A percentile compares a stretch with the other conserved stretches of the same genome.
Evolutionary conservation across 2,329 filamentous ascomycete genomes (phyloP).

Genomic region (Pseudogymnoascus sp.): DNA sequence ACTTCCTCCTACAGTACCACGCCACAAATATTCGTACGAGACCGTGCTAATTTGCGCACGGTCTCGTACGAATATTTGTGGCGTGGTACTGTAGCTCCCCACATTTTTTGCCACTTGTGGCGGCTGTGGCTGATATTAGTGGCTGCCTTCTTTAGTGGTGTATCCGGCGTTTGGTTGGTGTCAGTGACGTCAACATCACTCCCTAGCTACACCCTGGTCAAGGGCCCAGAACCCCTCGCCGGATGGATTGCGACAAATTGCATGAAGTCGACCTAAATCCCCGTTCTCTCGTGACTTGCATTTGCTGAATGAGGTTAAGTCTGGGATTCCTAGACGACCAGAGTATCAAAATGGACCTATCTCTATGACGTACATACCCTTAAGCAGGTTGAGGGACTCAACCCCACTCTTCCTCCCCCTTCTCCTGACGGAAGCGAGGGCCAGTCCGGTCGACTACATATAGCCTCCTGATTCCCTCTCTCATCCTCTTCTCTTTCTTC

Average conservation of each 20-base stretch:
- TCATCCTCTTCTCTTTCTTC: slow-evolving; percentile 9
- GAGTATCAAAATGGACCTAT: neutral
- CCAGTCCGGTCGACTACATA: slow-evolving; percentile 7
- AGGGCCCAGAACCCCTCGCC: neutral
- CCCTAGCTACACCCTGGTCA: neutral
- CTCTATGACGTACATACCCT: neutral
- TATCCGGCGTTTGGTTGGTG: neutral
- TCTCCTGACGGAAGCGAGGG: slow-evolving; percentile 2
- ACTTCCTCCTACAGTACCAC: neutral
- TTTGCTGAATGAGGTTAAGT: neutral
- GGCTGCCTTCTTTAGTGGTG: neutral
- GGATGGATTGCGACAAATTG: neutral
- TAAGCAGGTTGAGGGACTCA: neutral
- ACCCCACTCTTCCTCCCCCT: neutral
- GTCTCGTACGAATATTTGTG: too few relatives aligned
- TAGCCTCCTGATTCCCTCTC: slow-evolving; percentile 11
- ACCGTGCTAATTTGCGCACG: too few relatives aligned
- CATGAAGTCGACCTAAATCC: neutral
- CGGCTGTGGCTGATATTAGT: neutral
- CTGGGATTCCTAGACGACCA: neutral
- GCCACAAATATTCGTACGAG: too few relatives aligned
- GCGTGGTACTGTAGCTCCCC: too few relatives aligned
- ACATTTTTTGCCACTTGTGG: slow-evolving; percentile 3
- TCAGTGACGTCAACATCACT: neutral
- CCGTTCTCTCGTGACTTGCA: neutral